These are phyloP conservation scores for Cubamyces lactineus DNA, from an alignment of 768 basidiomycete genomes.

Conservation along the genomic window DNA sequence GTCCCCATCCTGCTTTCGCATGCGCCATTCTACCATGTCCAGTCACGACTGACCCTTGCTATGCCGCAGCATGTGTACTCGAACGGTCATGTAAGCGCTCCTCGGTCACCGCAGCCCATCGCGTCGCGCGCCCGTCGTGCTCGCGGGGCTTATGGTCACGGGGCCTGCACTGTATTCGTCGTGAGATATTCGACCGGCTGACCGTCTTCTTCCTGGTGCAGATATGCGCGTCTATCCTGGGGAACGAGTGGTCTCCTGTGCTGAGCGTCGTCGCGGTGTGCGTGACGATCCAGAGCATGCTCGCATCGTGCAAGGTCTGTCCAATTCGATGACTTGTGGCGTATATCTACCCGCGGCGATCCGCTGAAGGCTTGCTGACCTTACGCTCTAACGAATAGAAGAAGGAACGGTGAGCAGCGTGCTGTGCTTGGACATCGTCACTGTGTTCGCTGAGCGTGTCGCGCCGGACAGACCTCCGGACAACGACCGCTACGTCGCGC, in stretches of 20 bases:
- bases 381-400: constrained; percentile 37
- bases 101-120: no score
- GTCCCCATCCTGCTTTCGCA: constrained; percentile 26
- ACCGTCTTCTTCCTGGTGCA: constrained; percentile 32
- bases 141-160: background rate
- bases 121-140: no score
- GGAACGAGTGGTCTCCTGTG: constrained; percentile 90
- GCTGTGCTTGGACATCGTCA: background rate
- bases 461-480: constrained; percentile 63
- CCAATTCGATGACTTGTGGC: constrained; percentile 2
- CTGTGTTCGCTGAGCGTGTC: background rate
- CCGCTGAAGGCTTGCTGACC: background rate
- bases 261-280: constrained; percentile 81
- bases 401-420: constrained; percentile 61
- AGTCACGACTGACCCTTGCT: constrained; percentile 18
- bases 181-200: background rate
- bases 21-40: background rate
- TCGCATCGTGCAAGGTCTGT: constrained; percentile 85
- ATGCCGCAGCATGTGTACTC: constrained; percentile 78
- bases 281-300: constrained; percentile 89
- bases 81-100: constrained; percentile 69
- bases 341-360: no score
- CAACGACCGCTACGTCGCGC: constrained; percentile 80
- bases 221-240: constrained; percentile 91
- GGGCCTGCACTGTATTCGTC: background rate